Conservation (phyloP, 345 rosid species). For the Stellera chamaejasme region DNA sequence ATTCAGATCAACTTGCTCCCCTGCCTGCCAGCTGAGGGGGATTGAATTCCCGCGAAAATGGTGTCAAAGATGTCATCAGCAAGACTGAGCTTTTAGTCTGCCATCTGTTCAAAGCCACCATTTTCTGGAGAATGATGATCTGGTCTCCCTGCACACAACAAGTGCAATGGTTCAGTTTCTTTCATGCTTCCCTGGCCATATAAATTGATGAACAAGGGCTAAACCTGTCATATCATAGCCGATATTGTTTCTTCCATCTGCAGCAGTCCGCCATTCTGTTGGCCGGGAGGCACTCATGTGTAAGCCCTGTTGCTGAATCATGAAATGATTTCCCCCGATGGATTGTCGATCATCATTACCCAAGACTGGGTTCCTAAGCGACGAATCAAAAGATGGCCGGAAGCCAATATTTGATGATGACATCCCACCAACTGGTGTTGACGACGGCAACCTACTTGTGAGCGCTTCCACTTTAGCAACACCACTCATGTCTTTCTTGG, state of each 20-base stretch:
- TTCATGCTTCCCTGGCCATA: background rate
- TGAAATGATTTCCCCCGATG: slow-evolving; percentile 43
- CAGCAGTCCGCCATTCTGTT: slow-evolving; percentile 41
- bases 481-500: slow-evolving; percentile 35
- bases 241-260: slow-evolving; percentile 25
- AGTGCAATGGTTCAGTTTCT: slow-evolving; percentile 5
- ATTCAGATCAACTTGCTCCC: slow-evolving; percentile 19
- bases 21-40: slow-evolving; percentile 12
- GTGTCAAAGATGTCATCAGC: background rate
- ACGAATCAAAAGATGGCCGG: slow-evolving; percentile 37
- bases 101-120: slow-evolving; percentile 44
- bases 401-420: slow-evolving; percentile 32
- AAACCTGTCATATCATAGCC: slow-evolving; percentile 50
- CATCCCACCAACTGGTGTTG: slow-evolving; percentile 31
- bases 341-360: slow-evolving; percentile 36
- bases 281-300: slow-evolving; percentile 31
- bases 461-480: slow-evolving; percentile 44
- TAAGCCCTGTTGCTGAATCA: slow-evolving; percentile 41
- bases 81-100: slow-evolving; percentile 25
- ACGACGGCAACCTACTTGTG: slow-evolving; percentile 40
- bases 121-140: slow-evolving; percentile 58
- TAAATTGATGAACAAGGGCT: background rate
- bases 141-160: slow-evolving; percentile 36
- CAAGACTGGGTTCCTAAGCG: slow-evolving; percentile 36
- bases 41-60: slow-evolving; percentile 1